phyloP scores from a whole-genome alignment of 176 grass and related monocot species.

The Zea mays region Zm-B73-REFERENCE-NAM-5.0 NC_050097.1:240945001-240945500 shows the following conservation, averaged over 20 bases:
- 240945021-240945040: slow-evolving; percentile 32
- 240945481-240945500: too few species aligned
- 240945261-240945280: too few species aligned
- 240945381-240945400: too few species aligned
- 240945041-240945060: not conserved
- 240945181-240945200: slow-evolving; percentile 25
- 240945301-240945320: too few species aligned
- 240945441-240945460: too few species aligned
- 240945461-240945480: too few species aligned
- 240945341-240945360: too few species aligned
- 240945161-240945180: not conserved
- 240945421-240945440: too few species aligned
- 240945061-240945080: slow-evolving; percentile 29
- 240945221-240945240: slow-evolving; percentile 17
- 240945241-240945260: not conserved
- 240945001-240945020: not conserved
- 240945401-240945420: too few species aligned
- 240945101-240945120: slow-evolving; percentile 60
- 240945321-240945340: too few species aligned
- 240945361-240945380: too few species aligned
- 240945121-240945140: slow-evolving; percentile 61
- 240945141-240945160: slow-evolving; percentile 48
- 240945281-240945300: too few species aligned
- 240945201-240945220: not conserved
- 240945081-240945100: slow-evolving; percentile 43